Base-by-base conservation (phyloP, 176 grass and related monocot species). In the Raddia guianensis region DNA sequence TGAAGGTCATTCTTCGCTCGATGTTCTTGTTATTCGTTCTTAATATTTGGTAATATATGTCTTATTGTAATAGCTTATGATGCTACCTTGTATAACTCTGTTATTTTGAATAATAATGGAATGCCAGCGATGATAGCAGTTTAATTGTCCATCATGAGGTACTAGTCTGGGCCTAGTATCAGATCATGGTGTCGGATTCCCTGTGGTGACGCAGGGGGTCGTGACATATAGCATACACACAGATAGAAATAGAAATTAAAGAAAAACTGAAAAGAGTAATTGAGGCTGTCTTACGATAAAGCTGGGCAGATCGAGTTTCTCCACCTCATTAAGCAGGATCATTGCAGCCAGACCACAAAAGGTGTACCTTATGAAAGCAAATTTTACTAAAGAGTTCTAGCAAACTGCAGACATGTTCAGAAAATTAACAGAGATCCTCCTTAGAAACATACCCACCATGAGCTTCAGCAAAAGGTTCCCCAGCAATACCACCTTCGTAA, bases 401-500 rank as follows among this genome's bases (percentile, higher is more conserved):
- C 53, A 74, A 55, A 77, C 76, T 67, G 84, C 53, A 74, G 62
- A 77, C 76, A 59, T 54, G 55, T 76, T 20, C 45, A 82, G 43
- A 75, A 63, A 65, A 71, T 56, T 47, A 40, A 18, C 14, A 53
- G 67, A 71, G 54, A 84, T 65, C 9, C n/a, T 73, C 44, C 16
- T 79, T 85, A 79, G 86, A 89, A 87, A 93, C 84, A 18, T 98
- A 98, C 95, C 95, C 95, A 89, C 95, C 95, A 91, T 98, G 95
- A 77, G 92, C 95, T 93, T 98, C 95, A 88, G 92, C 86, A 87
- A 87, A 73, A 82, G 95, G 95, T 66, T 98, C 95, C 71, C 95
- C 95, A 59, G 86, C 75, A 85, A 98, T 98, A 76, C 95, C 95
- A 87, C 95, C 95, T 91, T 98, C 95, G 40, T 98, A 98, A 81